phyloP scores from a whole-genome alignment of 1,284 basidiomycete genomes.

The Austroboletus novae-zelandiae region DNA sequence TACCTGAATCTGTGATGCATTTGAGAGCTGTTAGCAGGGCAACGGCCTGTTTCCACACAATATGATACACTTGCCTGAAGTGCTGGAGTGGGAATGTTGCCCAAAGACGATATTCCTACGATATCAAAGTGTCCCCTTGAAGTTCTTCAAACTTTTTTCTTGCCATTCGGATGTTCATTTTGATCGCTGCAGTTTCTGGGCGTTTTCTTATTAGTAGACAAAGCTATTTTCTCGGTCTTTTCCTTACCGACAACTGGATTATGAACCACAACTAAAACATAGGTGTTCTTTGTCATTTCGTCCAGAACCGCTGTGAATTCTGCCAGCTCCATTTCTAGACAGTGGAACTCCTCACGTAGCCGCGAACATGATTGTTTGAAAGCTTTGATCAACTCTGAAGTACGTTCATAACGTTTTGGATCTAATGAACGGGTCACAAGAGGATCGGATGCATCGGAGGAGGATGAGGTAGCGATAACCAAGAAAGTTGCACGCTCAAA shows the following conservation, averaged over 20 bases:
- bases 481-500: slow-evolving; percentile 98
- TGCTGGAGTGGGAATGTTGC: neutral
- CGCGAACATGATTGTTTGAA: slow-evolving; percentile 91
- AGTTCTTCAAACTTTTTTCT: slow-evolving; percentile 82
- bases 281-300: slow-evolving; percentile 92
- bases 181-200: slow-evolving; percentile 79
- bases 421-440: slow-evolving; percentile 52
- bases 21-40: neutral
- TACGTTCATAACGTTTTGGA: slow-evolving; percentile 89
- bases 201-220: neutral
- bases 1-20: neutral
- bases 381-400: slow-evolving; percentile 92
- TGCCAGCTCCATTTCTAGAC: slow-evolving; percentile 77
- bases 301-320: slow-evolving; percentile 93
- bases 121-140: slow-evolving; percentile 54
- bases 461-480: slow-evolving; percentile 80
- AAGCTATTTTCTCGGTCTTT: neutral
- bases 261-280: slow-evolving; percentile 86
- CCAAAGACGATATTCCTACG: slow-evolving; percentile 11
- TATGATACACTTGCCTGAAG: slow-evolving; percentile 1
- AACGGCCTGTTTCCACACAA: neutral
- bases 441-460: slow-evolving; percentile 31
- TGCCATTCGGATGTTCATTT: slow-evolving; percentile 80
- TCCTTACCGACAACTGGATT: slow-evolving; percentile 81
- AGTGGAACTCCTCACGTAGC: slow-evolving; percentile 78